Percentiles rank a stretch among this genome's conserved stretches.
Conservation (phyloP, 352 stramenopile species). For the Globisporangium cylindrosporum region DNA sequence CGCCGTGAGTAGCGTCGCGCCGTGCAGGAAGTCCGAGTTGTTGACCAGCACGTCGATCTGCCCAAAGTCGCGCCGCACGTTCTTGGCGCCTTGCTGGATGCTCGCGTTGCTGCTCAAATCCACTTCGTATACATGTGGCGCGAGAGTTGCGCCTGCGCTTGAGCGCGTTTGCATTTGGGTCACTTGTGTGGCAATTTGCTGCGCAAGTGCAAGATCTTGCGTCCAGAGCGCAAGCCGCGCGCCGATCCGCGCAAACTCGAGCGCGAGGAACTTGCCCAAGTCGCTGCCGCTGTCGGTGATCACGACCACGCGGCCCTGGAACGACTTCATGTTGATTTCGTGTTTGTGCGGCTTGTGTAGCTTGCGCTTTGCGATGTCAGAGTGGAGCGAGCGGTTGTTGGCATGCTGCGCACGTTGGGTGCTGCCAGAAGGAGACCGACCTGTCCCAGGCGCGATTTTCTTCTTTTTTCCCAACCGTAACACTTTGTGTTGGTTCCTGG, state of each 20-base stretch:
- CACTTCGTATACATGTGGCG: slow-evolving; percentile 18
- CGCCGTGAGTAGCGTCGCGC: slow-evolving; percentile 32
- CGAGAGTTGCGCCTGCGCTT: neutral
- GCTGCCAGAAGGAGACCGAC: neutral
- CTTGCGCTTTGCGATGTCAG: neutral
- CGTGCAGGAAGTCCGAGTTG: slow-evolving; percentile 45
- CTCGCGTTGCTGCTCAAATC: slow-evolving; percentile 19
- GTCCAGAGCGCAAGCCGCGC: slow-evolving; percentile 19
- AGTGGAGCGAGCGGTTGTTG: neutral
- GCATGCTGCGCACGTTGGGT: neutral
- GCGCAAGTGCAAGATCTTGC: slow-evolving; percentile 4
- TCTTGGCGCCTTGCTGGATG: slow-evolving; percentile 16
- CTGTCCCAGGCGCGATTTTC: neutral
- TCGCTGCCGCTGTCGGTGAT: slow-evolving; percentile 31
- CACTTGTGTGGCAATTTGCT: slow-evolving; percentile 3
- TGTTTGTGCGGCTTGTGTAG: neutral
- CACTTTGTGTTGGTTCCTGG: neutral
- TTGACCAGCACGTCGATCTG: slow-evolving; percentile 42
- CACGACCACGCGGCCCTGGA: slow-evolving; percentile 33
- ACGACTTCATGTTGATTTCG: slow-evolving; percentile 10
- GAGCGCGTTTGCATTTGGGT: neutral
- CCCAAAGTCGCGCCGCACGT: slow-evolving; percentile 17
- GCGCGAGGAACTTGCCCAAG: slow-evolving; percentile 30
- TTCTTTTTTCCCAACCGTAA: neutral
- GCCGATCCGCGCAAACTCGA: slow-evolving; percentile 25